These are phyloP conservation scores for Actinomortierella wolfii DNA, from an alignment of 371 early-diverging fungal species.

Conservation along the genomic window DNA sequence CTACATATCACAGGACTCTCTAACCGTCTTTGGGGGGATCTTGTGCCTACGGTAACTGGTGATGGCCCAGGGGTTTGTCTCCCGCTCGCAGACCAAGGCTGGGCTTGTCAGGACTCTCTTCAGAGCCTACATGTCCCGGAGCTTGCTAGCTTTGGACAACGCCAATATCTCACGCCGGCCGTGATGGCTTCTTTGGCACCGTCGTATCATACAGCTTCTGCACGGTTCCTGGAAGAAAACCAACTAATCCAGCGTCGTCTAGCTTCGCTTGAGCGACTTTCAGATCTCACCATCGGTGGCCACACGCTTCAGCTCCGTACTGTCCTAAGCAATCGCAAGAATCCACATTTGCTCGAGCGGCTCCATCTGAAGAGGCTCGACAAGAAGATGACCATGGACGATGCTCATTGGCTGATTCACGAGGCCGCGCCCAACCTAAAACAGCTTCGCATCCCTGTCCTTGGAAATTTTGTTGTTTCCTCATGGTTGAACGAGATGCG, in stretches of 20 bases:
- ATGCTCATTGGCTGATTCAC: conserved; percentile 30
- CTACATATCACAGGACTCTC: conserved; percentile 23
- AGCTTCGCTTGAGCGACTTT: conserved; percentile 8
- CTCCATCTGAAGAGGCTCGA: conserved; percentile 22
- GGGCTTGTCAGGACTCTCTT: conserved; percentile 26
- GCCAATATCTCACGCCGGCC: neutral
- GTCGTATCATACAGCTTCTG: neutral
- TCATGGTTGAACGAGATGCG: conserved; percentile 23
- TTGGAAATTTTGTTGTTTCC: conserved; percentile 15
- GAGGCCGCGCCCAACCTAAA: conserved; percentile 16
- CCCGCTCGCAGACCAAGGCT: neutral
- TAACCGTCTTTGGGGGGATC: conserved; percentile 19
- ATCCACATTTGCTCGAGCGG: conserved; percentile 12
- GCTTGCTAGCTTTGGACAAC: conserved; percentile 12
- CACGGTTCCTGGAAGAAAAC: conserved; percentile 6
- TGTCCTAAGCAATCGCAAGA: conserved; percentile 6
- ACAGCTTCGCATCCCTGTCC: conserved; percentile 15
- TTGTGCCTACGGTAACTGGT: neutral
- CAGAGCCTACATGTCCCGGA: conserved; percentile 22
- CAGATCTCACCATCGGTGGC: conserved; percentile 27
- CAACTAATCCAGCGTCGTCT: conserved; percentile 23
- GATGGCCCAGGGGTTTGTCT: neutral
- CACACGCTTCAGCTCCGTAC: conserved; percentile 10
- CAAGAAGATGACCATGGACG: conserved; percentile 8
- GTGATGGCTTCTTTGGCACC: neutral